A percentile compares a stretch with the other conserved stretches of the same genome.
phyloP scores from a whole-genome alignment of 2,329 filamentous ascomycete species.

The Stagonosporopsis chrysanthemi region DNA sequence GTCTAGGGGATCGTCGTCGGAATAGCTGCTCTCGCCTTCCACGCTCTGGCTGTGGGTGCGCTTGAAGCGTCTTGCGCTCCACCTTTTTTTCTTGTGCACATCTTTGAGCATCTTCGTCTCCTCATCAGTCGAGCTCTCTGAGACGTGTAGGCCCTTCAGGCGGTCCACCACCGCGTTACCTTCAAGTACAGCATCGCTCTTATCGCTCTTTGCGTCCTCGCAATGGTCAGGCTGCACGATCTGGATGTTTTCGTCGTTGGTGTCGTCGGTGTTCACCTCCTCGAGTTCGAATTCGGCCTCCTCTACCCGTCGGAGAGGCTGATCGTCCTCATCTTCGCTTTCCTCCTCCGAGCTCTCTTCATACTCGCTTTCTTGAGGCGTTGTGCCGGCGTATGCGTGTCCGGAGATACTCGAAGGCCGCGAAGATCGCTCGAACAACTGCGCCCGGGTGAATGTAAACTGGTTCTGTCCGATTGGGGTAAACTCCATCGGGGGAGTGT shows the following conservation, averaged over 20 bases:
- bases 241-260: slow-evolving; percentile 53
- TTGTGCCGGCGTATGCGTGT: slow-evolving; percentile 39
- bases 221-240: slow-evolving; percentile 54
- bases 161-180: slow-evolving; percentile 40
- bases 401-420: slow-evolving; percentile 50
- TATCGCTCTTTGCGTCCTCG: slow-evolving; percentile 53
- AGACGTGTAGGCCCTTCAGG: slow-evolving; percentile 47
- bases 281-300: slow-evolving; percentile 52
- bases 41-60: slow-evolving; percentile 56
- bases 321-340: slow-evolving; percentile 35
- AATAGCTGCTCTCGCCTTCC: slow-evolving; percentile 54
- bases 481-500: slow-evolving; percentile 49
- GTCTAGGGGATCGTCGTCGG: slow-evolving; percentile 52
- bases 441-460: slow-evolving; percentile 49
- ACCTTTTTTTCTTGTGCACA: slow-evolving; percentile 50
- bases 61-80: slow-evolving; percentile 55
- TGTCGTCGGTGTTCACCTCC: slow-evolving; percentile 51
- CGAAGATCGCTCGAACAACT: slow-evolving; percentile 45
- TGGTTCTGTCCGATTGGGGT: slow-evolving; percentile 48
- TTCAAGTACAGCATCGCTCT: slow-evolving; percentile 37
- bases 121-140: slow-evolving; percentile 44
- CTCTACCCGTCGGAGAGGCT: slow-evolving; percentile 35
- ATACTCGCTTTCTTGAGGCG: slow-evolving; percentile 43
- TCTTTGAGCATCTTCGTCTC: slow-evolving; percentile 42
- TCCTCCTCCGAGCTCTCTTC: slow-evolving; percentile 37